These are phyloP conservation scores for Grosmannia huntii DNA, from an alignment of 2,329 filamentous ascomycete species.

Conservation along the genomic window DNA sequence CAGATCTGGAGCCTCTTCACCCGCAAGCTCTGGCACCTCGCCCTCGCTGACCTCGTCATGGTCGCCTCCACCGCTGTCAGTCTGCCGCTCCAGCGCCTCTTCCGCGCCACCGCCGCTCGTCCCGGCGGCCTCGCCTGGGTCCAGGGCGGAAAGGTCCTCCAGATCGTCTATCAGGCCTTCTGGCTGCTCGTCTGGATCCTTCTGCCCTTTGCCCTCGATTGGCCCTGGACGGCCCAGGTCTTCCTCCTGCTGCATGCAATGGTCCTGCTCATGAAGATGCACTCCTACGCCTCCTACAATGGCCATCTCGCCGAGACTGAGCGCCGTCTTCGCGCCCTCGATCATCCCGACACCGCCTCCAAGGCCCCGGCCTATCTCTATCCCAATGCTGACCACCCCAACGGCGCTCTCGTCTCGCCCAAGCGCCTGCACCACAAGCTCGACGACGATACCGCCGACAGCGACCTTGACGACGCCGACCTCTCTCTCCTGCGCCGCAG, in stretches of 20 bases:
- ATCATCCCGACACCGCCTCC: conserved; percentile 58
- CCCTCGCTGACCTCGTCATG: conserved; percentile 74
- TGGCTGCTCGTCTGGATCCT: conserved; percentile 79
- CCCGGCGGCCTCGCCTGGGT: conserved; percentile 52
- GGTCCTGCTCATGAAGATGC: conserved; percentile 96
- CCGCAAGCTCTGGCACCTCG: conserved; percentile 79
- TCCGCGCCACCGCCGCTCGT: conserved; percentile 33
- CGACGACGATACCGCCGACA: neutral
- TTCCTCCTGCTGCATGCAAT: conserved; percentile 87
- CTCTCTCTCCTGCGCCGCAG: conserved; percentile 67
- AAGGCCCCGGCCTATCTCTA: conserved; percentile 65
- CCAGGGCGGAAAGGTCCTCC: conserved; percentile 63
- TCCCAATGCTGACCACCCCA: conserved; percentile 45
- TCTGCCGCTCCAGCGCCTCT: conserved; percentile 60
- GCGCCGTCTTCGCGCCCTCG: conserved; percentile 65
- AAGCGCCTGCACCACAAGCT: conserved; percentile 13
- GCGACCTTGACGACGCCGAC: conserved; percentile 21
- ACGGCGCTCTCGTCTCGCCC: conserved; percentile 24
- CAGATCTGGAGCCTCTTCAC: conserved; percentile 83
- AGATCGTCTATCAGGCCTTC: conserved; percentile 64
- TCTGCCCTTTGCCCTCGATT: conserved; percentile 72
- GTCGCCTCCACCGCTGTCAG: conserved; percentile 59
- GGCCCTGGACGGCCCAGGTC: conserved; percentile 96
- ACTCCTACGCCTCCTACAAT: conserved; percentile 97
- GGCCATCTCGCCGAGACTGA: conserved; percentile 85